Evolutionary conservation across 768 basidiomycete species (phyloP), one percentile per base, ranked within the genome.

Genomic region (Rubroboletus pulcherrimus): DNA sequence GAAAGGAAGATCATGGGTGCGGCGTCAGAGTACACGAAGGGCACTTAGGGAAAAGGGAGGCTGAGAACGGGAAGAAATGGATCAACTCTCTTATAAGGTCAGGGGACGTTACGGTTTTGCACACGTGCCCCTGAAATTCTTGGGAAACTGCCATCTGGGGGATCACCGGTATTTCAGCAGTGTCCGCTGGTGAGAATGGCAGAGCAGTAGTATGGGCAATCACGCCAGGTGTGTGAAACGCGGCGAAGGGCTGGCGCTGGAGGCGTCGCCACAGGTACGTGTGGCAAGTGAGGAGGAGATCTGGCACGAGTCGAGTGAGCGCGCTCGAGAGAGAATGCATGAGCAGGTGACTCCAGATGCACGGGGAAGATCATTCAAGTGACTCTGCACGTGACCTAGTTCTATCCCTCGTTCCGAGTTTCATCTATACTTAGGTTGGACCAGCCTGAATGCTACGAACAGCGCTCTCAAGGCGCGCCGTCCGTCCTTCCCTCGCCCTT

Each of bases 1-100:
- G 64, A 63, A 65, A 72, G 66, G 61, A 61, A 35, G 31, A 63
- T 61, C 79, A 80, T 80, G 64, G 59, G 70, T 62, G 55, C 55
- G 57, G 67, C 57, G 65, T 40, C 46, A 49, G 40, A 21, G 50
- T 40, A 37, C 56, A 47, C 55, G 26, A 37, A 24, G 46, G 51
- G 37, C 30, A 55, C 48, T 21, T 26, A 24, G 21, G 19, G 38
- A 44, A 49, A 14, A 41, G 52, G 21, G 33, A 53, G 45, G 55
- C 51, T 26, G 14, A 31, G 54, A 48, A 53, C 7, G 37, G 33
- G 34, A 11, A n/a, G 38, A 37, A 43, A 21, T 4, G 12, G 9
- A 44, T 19, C 44, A 41, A 8, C 24, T 37, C 15, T 33, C 47
- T 61, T 71, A 71, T 68, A 71, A 40, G 44, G 29, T 34, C 24